Evolutionary conservation across 2,329 filamentous ascomycete genomes (phyloP), one percentile per base, ranked within the genome.

Genomic region (Exserohilum turcica): DNA sequence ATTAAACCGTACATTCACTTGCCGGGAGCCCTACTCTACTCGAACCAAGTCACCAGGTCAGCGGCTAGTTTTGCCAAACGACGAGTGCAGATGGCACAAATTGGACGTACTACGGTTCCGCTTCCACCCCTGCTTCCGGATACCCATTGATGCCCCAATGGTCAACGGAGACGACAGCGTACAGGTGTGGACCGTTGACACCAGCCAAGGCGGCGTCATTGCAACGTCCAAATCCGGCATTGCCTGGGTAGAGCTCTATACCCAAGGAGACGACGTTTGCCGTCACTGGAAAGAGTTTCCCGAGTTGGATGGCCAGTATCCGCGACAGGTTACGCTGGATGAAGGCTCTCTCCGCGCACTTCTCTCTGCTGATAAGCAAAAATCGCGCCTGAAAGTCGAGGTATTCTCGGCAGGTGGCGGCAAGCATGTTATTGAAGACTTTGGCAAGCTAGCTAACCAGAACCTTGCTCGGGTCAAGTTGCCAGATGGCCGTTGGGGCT

Each of bases 51-150:
- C 88, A 37, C 91, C 90, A 65, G 92, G 92, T 2, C 76, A 84
- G 54, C 88, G 89, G 3, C 76, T 91, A 6, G 89, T 92, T 36
- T 74, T 88, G 37, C 85, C 85, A 28, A 84, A 86, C 40, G 91
- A 97, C 63, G 94, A 97, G 76, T 96, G 92, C 72, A 82, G 81
- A 21, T 97, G 93, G 93, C 92, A 97, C 74, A 85, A 92, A 52
- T 82, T 97, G 6, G 94, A 97, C 74, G 86, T 86, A 48, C 80
- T 99, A 46, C 89, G 92, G 33, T 96, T 97, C 78, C 87, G 92
- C 60, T 89, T 87, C 62, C 94, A 99, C 69, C 91, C 92, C 3
- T 92, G 90, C 72, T 97, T 99, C 79, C 83, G 87, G 48, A 82
- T 96, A 46, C 91, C 92, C 0, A 88, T 86, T 50, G 94, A 97